phyloP scores from a whole-genome alignment of 345 rosid genomes.

The Kandelia obovata region DNA sequence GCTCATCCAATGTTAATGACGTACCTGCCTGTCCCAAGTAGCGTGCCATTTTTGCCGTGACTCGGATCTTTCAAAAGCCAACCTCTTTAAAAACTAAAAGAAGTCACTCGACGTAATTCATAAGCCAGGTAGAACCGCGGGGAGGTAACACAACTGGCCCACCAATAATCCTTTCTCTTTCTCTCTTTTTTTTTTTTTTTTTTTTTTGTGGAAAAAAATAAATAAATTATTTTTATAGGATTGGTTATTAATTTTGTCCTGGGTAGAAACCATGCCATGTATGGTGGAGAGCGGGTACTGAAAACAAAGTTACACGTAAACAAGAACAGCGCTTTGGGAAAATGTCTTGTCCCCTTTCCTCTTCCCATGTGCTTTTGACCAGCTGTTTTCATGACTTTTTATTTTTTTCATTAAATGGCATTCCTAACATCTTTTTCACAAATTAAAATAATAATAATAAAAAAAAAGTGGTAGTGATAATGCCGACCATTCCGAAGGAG shows the following conservation, averaged over 20 bases:
- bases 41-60: conserved; percentile 22
- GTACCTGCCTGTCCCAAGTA: conserved; percentile 14
- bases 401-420: no score
- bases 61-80: conserved; percentile 35
- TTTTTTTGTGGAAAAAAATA: no score
- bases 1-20: conserved; percentile 6
- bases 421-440: no score
- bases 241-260: conserved; percentile 5
- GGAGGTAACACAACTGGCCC: not conserved
- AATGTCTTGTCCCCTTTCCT: conserved; percentile 4
- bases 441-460: no score
- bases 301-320: conserved; percentile 14
- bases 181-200: no score
- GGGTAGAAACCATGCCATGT: conserved; percentile 28
- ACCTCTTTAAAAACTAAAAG: not conserved
- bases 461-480: no score
- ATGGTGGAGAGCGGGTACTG: conserved; percentile 24
- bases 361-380: conserved; percentile 14
- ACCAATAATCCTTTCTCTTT: no score
- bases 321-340: conserved; percentile 18
- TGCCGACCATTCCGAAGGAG: no score
- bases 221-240: not conserved
- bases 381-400: not conserved
- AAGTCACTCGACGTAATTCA: conserved; percentile 22
- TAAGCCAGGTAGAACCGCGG: conserved; percentile 10